Base-by-base conservation (phyloP, 345 rosid species). In the Iberis pinnata region DNA sequence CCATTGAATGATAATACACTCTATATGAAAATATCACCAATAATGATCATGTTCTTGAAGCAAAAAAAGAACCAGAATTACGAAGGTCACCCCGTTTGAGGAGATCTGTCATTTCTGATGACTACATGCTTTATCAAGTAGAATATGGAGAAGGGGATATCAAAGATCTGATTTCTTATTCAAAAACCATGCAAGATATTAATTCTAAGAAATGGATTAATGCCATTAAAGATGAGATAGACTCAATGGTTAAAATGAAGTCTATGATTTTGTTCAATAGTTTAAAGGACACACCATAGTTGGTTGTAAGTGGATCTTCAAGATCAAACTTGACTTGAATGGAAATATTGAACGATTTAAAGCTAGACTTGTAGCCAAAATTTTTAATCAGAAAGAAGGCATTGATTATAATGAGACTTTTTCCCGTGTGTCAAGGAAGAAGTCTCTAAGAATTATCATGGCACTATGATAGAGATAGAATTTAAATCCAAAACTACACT, bases 191-290 rank as follows among this genome's bases (percentile, higher is more conserved):
- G n/a, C 25, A 59, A 26, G 27, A 36, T 38, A 18, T 39, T 36
- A 37, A 47, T 47, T 59, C 5, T 48, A 26, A 59, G 16, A 47
- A 47, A 18, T 59, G 47, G 48, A 40, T 48, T 16, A 19, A 25
- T 26, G 41, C 40, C 6, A 18, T 0, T 0, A 59, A 48, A 0
- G 47, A 59, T 36, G 37, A 39, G 10, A 36, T 47, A 3, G 0
- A 15, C 13, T 47, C 19, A 1, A 38, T 48, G 64, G 29, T 7
- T 16, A 5, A 37, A 26, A 38, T 4, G 8, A 12, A 37, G 56
- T 47, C 5, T 39, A 14, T 2, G 18, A 18, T 0, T 0, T 60
- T 1, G 41, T 40, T 49, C 22, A 3, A 9, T 49, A 49, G 9
- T 38, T 17, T 18, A 7, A 60, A 49, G 24, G 42, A 39, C 22